A percentile compares a stretch with the other conserved stretches of the same genome.
Evolutionary conservation across 2,329 filamentous ascomycete genomes (phyloP).

Genomic region (Fusarium duplospermum): DNA sequence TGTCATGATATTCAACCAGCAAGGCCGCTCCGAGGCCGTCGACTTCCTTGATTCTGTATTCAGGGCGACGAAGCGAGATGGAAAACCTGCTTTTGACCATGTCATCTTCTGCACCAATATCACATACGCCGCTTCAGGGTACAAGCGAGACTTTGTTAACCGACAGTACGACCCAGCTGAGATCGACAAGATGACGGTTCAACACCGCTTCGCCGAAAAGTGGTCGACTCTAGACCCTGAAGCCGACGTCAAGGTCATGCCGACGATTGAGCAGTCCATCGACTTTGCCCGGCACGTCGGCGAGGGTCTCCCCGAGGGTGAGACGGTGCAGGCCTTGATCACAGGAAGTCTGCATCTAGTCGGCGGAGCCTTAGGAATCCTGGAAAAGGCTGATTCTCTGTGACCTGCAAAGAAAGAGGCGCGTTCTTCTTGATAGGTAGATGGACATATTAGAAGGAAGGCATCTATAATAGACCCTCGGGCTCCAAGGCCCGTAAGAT

Average conservation of each 20-base stretch:
- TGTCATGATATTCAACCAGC: constrained; percentile 90
- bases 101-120: constrained; percentile 87
- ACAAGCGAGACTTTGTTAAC: constrained; percentile 69
- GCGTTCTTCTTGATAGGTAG: background rate
- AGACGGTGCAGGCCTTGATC: constrained; percentile 61
- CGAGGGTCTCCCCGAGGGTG: constrained; percentile 44
- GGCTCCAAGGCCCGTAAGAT: constrained; percentile 77
- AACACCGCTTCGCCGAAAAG: constrained; percentile 63
- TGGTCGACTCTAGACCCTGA: constrained; percentile 61
- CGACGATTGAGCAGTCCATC: constrained; percentile 68
- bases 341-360: constrained; percentile 74
- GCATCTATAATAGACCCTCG: constrained; percentile 49
- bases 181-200: constrained; percentile 63
- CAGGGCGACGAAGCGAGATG: constrained; percentile 47
- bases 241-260: constrained; percentile 59
- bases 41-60: constrained; percentile 64
- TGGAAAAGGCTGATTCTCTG: constrained; percentile 60
- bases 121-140: constrained; percentile 62
- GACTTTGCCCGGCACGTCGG: constrained; percentile 56
- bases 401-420: constrained; percentile 34
- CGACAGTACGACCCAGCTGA: constrained; percentile 63
- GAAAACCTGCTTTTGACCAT: constrained; percentile 69
- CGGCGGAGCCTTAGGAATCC: constrained; percentile 63
- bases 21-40: constrained; percentile 66
- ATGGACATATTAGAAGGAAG: constrained; percentile 9